Percentiles rank a stretch among this genome's conserved stretches.
Evolutionary conservation across 2,329 filamentous ascomycete species (phyloP).

Genomic region (Volutella citrinella): DNA sequence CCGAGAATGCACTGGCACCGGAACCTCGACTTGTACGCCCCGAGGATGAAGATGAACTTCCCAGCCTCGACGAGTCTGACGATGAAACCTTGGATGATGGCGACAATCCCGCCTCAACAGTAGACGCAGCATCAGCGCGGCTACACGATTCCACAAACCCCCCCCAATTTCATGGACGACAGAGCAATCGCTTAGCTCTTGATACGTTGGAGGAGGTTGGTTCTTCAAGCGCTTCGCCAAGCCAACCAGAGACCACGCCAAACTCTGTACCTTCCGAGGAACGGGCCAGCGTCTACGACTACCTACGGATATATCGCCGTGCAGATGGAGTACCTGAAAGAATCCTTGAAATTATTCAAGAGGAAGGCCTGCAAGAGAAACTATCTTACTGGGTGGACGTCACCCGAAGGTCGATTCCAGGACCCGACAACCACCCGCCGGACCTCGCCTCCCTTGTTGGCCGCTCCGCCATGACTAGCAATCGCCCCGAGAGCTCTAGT

Average conservation of each 20-base stretch:
- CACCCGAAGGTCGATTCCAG: conserved; percentile 35
- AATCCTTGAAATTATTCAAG: conserved; percentile 59
- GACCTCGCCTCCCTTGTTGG: conserved; percentile 3
- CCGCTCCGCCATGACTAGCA: conserved; percentile 1
- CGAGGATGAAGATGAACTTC: conserved; percentile 19
- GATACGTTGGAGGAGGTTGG: conserved; percentile 9
- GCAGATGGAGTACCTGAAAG: conserved; percentile 57
- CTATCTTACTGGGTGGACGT: conserved; percentile 58
- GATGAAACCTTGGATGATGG: conserved; percentile 30
- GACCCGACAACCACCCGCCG: conserved; percentile 7
- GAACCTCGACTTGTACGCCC: conserved; percentile 22
- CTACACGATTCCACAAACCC: conserved; percentile 12
- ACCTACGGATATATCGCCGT: conserved; percentile 54
- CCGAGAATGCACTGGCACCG: conserved; percentile 28
- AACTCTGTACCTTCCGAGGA: conserved; percentile 10
- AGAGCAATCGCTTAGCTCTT: conserved; percentile 11
- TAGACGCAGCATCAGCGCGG: too few species aligned
- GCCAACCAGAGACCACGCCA: conserved; percentile 5
- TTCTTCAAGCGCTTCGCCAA: conserved; percentile 3
- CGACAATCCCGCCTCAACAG: conserved; percentile 13
- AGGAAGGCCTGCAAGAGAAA: conserved; percentile 56
- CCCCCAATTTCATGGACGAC: conserved; percentile 10
- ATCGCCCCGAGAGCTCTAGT: conserved; percentile 18
- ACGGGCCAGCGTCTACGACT: conserved; percentile 29
- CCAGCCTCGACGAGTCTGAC: conserved; percentile 26